A percentile compares a stretch with the other conserved stretches of the same genome.
These are phyloP conservation scores for Candida stauntonica DNA, from an alignment of 805 yeast species.

Conservation along the genomic window DNA sequence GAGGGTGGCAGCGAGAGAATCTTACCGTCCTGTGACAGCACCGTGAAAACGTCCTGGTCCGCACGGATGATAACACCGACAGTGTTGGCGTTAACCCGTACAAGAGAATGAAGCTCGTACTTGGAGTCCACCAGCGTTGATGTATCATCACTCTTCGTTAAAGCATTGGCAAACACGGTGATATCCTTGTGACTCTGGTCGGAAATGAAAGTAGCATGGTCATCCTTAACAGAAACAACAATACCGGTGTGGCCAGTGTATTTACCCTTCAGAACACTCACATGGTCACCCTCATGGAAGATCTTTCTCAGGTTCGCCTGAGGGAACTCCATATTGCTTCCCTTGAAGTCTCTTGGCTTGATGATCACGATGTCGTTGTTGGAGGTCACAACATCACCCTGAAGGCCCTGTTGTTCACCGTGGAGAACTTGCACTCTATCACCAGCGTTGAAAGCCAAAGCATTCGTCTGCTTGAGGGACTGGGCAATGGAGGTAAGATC, in stretches of 20 bases:
- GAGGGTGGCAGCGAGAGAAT: conserved; percentile 67
- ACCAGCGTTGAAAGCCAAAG: conserved; percentile 78
- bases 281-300: conserved; percentile 91
- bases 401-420: conserved; percentile 91
- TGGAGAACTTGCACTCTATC: conserved; percentile 87
- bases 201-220: conserved; percentile 83
- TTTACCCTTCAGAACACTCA: conserved; percentile 85
- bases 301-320: conserved; percentile 76
- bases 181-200: conserved; percentile 87
- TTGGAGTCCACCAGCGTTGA: conserved; percentile 69
- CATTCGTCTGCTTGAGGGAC: conserved; percentile 62
- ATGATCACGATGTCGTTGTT: conserved; percentile 58
- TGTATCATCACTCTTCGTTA: conserved; percentile 88
- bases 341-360: conserved; percentile 39
- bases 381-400: conserved; percentile 72
- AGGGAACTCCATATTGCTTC: conserved; percentile 72
- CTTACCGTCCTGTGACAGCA: conserved; percentile 80
- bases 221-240: conserved; percentile 76
- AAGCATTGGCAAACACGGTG: conserved; percentile 86
- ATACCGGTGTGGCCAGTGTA: conserved; percentile 93
- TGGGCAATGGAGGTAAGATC: conserved; percentile 86
- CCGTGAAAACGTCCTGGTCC: conserved; percentile 79
- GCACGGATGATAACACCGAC: conserved; percentile 90
- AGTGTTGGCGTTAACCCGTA: conserved; percentile 76
- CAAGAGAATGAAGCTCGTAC: conserved; percentile 85